Conservation (phyloP, 495 filamentous ascomycete species). For the Sporormia fimetaria region DNA sequence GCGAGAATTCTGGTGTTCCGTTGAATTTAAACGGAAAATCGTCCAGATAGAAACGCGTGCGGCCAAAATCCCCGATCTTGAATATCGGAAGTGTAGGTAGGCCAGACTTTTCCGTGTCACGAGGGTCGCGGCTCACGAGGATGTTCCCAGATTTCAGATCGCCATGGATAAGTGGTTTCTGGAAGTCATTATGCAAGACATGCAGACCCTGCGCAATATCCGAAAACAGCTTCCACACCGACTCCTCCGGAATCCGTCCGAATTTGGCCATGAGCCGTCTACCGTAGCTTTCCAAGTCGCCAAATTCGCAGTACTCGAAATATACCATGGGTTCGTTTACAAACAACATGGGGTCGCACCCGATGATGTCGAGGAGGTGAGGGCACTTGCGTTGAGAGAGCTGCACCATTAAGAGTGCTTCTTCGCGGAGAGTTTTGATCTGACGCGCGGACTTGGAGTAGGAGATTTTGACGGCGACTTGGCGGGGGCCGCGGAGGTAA, state of each 20-base stretch:
- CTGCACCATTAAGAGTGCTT: too few relatives aligned
- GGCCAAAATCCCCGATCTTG: constrained; percentile 12
- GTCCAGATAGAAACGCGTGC: not conserved
- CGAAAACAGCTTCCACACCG: constrained; percentile 14
- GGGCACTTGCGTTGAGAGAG: not conserved
- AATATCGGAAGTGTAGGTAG: constrained; percentile 5
- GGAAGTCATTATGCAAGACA: constrained; percentile 1
- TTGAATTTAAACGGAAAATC: not conserved
- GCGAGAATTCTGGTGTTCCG: constrained; percentile 4
- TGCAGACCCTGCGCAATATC: constrained; percentile 8
- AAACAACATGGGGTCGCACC: constrained; percentile 2
- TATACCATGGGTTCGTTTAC: constrained; percentile 2
- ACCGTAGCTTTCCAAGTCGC: not conserved
- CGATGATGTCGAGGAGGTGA: constrained; percentile 6
- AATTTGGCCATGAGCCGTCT: not conserved
- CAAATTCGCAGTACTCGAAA: constrained; percentile 7
- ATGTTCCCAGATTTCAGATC: constrained; percentile 15
- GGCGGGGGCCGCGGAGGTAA: not conserved
- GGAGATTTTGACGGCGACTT: not conserved
- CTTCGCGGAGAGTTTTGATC: too few relatives aligned
- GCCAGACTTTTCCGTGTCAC: not conserved
- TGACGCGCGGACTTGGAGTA: too few relatives aligned
- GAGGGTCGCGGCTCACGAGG: not conserved
- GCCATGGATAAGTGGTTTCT: constrained; percentile 1
- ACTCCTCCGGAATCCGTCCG: constrained; percentile 5